A percentile compares a stretch with the other conserved stretches of the same genome.
phyloP scores from a whole-genome alignment of 495 filamentous ascomycete species.

The Annulohypoxylon moriforme region DNA sequence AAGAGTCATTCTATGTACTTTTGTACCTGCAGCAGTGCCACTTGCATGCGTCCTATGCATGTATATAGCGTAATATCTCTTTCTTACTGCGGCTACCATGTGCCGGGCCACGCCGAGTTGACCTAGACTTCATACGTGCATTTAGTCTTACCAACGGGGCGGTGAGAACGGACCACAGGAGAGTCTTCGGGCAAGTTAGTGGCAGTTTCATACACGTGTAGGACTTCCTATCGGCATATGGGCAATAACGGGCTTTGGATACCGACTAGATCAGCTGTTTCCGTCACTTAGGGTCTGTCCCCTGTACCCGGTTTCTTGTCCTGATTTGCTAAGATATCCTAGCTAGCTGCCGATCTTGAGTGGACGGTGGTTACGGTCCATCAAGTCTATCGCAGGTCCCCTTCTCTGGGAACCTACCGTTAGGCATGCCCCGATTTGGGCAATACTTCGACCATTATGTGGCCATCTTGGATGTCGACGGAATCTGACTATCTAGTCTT shows the following conservation, averaged over 20 bases:
- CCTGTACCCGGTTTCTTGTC: neutral
- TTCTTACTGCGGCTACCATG: slow-evolving; percentile 11
- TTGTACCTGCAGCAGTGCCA: slow-evolving; percentile 11
- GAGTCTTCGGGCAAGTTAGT: neutral
- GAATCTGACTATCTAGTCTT: slow-evolving; percentile 6
- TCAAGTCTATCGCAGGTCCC: neutral
- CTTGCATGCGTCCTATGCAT: neutral
- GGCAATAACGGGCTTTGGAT: neutral
- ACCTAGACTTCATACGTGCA: slow-evolving; percentile 3
- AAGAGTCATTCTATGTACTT: slow-evolving; percentile 2
- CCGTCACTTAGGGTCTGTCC: neutral
- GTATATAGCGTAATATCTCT: slow-evolving; percentile 5
- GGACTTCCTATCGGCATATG: slow-evolving; percentile 12
- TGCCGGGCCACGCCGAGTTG: slow-evolving; percentile 10
- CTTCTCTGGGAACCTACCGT: neutral
- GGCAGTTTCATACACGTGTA: slow-evolving; percentile 6
- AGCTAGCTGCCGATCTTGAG: slow-evolving; percentile 6
- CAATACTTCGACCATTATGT: neutral
- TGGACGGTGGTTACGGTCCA: neutral
- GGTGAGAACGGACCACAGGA: slow-evolving; percentile 11
- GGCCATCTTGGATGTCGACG: neutral
- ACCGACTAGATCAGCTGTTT: slow-evolving; percentile 9
- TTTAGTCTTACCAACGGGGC: slow-evolving; percentile 11
- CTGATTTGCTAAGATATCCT: slow-evolving; percentile 9
- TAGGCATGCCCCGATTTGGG: slow-evolving; percentile 1